Conservation (phyloP, 2,329 filamentous ascomycete genomes). For the Phaeoacremonium minimum region DNA sequence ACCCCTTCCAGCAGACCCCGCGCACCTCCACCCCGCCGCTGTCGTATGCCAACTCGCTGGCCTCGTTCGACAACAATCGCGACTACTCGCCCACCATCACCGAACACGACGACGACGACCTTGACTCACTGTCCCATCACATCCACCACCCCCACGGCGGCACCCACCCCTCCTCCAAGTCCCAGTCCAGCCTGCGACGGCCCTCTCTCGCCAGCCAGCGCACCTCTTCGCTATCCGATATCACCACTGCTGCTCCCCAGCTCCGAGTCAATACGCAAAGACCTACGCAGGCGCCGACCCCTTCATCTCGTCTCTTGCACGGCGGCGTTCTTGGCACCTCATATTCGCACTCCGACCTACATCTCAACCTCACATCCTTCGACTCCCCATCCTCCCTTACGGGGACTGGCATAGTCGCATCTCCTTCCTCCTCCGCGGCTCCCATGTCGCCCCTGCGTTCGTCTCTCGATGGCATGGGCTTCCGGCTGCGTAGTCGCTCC, state of each 20-base stretch:
- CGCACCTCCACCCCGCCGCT: conserved; percentile 56
- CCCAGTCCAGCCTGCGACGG: conserved; percentile 21
- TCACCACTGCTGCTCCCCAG: conserved; percentile 21
- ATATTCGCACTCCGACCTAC: conserved; percentile 37
- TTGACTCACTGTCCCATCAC: conserved; percentile 11
- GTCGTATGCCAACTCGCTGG: conserved; percentile 52
- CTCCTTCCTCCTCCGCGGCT: conserved; percentile 26
- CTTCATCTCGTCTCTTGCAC: conserved; percentile 33
- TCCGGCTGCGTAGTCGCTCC: conserved; percentile 56
- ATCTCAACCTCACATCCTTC: conserved; percentile 25
- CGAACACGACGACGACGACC: conserved; percentile 42
- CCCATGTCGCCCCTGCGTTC: conserved; percentile 50
- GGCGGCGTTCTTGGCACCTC: conserved; percentile 17
- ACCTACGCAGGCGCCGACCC: conserved; percentile 17
- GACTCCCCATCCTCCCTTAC: conserved; percentile 18
- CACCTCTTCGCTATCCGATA: conserved; percentile 33
- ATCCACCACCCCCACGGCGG: conserved; percentile 2
- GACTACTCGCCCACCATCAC: conserved; percentile 54
- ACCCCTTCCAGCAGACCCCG: conserved; percentile 62
- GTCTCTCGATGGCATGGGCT: conserved; percentile 52
- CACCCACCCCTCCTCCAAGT: conserved; percentile 11
- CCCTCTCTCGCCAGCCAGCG: conserved; percentile 34
- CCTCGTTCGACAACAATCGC: conserved; percentile 44
- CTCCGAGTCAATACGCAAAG: conserved; percentile 34
- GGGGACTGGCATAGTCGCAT: conserved; percentile 8